Evolutionary conservation across 495 filamentous ascomycete genomes (phyloP), one percentile per base, ranked within the genome.

Genomic region (Hypoxylon intermedium): DNA sequence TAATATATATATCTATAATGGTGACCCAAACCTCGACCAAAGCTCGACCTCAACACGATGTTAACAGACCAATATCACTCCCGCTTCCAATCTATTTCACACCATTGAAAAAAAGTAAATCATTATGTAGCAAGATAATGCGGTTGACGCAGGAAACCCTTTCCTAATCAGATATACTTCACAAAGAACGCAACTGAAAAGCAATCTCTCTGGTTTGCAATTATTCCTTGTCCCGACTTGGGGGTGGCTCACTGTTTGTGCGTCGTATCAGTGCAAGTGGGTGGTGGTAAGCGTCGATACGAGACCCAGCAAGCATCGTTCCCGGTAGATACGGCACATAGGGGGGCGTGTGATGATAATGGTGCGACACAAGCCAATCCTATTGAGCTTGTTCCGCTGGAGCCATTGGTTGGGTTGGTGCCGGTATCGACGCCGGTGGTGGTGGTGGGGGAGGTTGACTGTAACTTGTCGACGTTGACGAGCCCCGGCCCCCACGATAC

Each of bases 401-500:
- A 55, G 45, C 40, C 36, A 43, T 19, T 15, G 57, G 43, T 31
- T 48, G 63, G 9, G 42, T 37, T 26, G 36, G 26, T 15, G 2
- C 3, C 16, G 37, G 37, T 6, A 6, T 5, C 37, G 34, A 16
- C 37, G 37, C 18, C 9, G 38, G 18, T 6, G 38, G 31, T 42
- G 41, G 15, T 18, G 53, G 41, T 11, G 23, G 19, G 18, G 52
- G 34, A 20, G 54, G 46, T 44, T 58, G 49, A 34, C 45, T 42
- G 23, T 56, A 55, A 24, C 15, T 26, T 26, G 24, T 26, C 50
- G n/a, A n/a, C 9, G 31, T 20, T 5, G 55, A 62, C 12, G 52
- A 43, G 15, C 66, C 62, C 6, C 68, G 58, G 16, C 65, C 54
- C 41, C 63, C 63, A 26, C 67, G 68, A 7, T 42, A 60, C 9